phyloP scores from a whole-genome alignment of 2,329 filamentous ascomycete genomes.

The Penicillium sp. region DNA sequence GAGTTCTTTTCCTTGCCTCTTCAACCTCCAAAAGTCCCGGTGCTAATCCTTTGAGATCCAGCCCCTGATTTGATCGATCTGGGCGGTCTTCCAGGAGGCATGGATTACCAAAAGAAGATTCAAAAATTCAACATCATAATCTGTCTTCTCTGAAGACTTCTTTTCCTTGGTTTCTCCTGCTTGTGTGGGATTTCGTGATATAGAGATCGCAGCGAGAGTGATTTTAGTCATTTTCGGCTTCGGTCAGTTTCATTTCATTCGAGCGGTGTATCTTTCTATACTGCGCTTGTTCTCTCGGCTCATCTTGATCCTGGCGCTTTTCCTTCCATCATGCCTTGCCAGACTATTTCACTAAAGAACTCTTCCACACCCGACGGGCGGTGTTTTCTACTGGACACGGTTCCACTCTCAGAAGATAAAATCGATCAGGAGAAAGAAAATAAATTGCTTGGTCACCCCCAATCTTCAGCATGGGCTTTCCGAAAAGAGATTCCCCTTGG shows the following conservation, averaged over 20 bases:
- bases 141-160: slow-evolving; percentile 5
- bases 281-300: neutral
- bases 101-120: slow-evolving; percentile 12
- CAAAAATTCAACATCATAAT: slow-evolving; percentile 28
- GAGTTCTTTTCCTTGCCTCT: slow-evolving; percentile 15
- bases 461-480: slow-evolving; percentile 28
- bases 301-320: neutral
- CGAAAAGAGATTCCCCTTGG: no score
- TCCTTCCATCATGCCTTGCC: neutral
- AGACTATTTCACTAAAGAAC: neutral
- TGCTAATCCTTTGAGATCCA: slow-evolving; percentile 20
- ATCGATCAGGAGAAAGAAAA: slow-evolving; percentile 5
- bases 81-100: slow-evolving; percentile 11
- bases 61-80: slow-evolving; percentile 7
- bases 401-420: slow-evolving; percentile 2
- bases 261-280: neutral
- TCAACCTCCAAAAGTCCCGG: slow-evolving; percentile 15
- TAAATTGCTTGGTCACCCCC: slow-evolving; percentile 2
- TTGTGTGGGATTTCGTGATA: slow-evolving; percentile 8
- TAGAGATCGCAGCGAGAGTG: slow-evolving; percentile 15
- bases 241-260: slow-evolving; percentile 10
- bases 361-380: neutral
- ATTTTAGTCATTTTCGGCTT: slow-evolving; percentile 7
- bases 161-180: slow-evolving; percentile 5
- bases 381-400: neutral